Percentiles rank a stretch among this genome's conserved stretches.
These are phyloP conservation scores for Podospora didyma DNA, from an alignment of 495 filamentous ascomycete species.

Conservation along the genomic window DNA sequence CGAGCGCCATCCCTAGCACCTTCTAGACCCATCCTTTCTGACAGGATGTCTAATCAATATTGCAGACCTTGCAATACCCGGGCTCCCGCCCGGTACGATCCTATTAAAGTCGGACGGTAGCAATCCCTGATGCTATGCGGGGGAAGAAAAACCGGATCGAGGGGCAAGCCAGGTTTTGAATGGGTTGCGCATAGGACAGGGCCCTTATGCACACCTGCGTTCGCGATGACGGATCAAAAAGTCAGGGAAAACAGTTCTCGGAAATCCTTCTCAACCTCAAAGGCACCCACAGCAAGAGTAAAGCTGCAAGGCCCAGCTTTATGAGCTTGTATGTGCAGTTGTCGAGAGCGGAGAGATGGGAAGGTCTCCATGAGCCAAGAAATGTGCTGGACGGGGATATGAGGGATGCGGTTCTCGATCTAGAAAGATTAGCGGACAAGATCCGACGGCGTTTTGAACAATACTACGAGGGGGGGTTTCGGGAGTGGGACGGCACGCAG, in stretches of 20 bases:
- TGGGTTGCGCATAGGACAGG: constrained; percentile 4
- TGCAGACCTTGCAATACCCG: constrained; percentile 2
- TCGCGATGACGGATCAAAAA: constrained; percentile 9
- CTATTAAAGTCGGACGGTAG: constrained; percentile 10
- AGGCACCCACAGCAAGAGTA: neutral
- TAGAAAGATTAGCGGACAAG: neutral
- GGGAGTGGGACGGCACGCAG: neutral
- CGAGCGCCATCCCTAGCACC: neutral
- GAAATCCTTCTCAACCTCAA: neutral
- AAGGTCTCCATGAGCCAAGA: neutral
- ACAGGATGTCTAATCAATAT: no score
- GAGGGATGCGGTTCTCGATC: neutral
- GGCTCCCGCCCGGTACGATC: constrained; percentile 6
- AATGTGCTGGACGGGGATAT: neutral
- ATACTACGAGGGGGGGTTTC: neutral
- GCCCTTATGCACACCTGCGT: constrained; percentile 2
- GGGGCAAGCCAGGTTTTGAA: neutral
- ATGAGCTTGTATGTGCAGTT: constrained; percentile 1
- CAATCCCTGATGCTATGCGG: constrained; percentile 1
- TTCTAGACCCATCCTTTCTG: no score
- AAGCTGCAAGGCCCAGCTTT: neutral
- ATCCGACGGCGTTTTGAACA: neutral
- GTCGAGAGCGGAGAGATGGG: constrained; percentile 5
- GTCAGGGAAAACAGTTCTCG: neutral
- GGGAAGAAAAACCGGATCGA: neutral